Evolutionary conservation across 2,329 filamentous ascomycete genomes (phyloP).

Genomic region (Xylaria hypoxylon): DNA sequence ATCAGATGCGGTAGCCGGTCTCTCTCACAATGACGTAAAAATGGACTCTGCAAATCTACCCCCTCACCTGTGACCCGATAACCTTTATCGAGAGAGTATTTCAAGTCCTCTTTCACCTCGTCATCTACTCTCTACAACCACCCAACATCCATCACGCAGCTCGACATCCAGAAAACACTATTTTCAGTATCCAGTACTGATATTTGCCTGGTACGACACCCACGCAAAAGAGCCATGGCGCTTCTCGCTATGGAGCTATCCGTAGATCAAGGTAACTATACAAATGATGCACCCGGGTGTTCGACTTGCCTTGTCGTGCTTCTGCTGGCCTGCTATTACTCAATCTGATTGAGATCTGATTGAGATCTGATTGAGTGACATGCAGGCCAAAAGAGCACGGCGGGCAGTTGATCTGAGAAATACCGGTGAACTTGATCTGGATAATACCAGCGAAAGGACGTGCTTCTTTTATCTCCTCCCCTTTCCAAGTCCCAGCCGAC

Average conservation of each 20-base stretch:
- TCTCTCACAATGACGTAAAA: slow-evolving; percentile 19
- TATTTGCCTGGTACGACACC: slow-evolving; percentile 31
- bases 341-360: slow-evolving; percentile 28
- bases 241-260: slow-evolving; percentile 35
- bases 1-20: neutral
- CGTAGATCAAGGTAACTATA: slow-evolving; percentile 37
- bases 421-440: slow-evolving; percentile 78
- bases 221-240: slow-evolving; percentile 31
- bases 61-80: slow-evolving; percentile 13
- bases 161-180: too few species aligned
- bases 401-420: slow-evolving; percentile 36
- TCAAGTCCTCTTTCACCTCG: neutral
- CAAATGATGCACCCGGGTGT: slow-evolving; percentile 37
- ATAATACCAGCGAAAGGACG: slow-evolving; percentile 90
- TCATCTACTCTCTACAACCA: neutral
- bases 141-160: neutral
- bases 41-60: slow-evolving; percentile 1
- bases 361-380: slow-evolving; percentile 18
- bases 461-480: slow-evolving; percentile 71
- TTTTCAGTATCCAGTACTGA: neutral
- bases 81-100: slow-evolving; percentile 12
- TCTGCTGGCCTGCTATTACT: slow-evolving; percentile 17
- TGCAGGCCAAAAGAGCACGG: slow-evolving; percentile 16
- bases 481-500: slow-evolving; percentile 43
- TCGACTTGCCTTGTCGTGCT: slow-evolving; percentile 30